phyloP scores from a whole-genome alignment of 2,329 filamentous ascomycete genomes.

The Lecanoromycetidae sp. region DNA sequence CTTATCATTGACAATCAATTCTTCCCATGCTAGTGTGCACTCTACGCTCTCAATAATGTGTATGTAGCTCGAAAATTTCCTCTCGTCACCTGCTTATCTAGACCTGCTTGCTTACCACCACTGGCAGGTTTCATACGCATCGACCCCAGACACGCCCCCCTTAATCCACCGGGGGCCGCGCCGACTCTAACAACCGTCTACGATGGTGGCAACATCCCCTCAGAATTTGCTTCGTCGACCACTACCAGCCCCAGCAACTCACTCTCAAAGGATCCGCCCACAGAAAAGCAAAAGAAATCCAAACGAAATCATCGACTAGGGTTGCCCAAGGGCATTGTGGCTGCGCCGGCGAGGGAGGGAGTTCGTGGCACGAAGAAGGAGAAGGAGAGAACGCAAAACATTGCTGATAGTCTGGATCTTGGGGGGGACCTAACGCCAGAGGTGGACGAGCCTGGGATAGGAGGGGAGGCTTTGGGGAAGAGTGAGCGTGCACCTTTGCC shows the following conservation, averaged over 20 bases:
- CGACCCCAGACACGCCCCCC: conserved; percentile 7
- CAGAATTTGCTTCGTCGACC: background rate
- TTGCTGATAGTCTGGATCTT: conserved; percentile 10
- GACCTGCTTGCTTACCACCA: background rate
- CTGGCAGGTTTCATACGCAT: conserved; percentile 12
- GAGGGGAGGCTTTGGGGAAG: background rate
- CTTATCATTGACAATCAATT: too few species aligned
- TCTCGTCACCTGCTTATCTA: background rate
- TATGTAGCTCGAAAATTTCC: background rate
- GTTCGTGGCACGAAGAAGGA: conserved; percentile 4
- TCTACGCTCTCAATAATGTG: background rate
- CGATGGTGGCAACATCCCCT: background rate
- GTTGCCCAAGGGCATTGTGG: background rate
- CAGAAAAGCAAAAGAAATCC: background rate
- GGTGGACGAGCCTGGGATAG: background rate
- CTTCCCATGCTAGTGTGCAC: too few species aligned
- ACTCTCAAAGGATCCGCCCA: background rate
- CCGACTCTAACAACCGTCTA: conserved; percentile 11
- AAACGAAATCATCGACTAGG: background rate
- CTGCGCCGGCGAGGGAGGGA: background rate
- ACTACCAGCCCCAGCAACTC: background rate
- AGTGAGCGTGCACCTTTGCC: background rate
- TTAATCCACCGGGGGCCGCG: conserved; percentile 6
- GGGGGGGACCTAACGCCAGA: background rate
- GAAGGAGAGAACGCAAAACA: conserved; percentile 5